These are phyloP conservation scores for Perkinsus marinus DNA, from an alignment of 169 alveolate species.

Conservation along the genomic window DNA sequence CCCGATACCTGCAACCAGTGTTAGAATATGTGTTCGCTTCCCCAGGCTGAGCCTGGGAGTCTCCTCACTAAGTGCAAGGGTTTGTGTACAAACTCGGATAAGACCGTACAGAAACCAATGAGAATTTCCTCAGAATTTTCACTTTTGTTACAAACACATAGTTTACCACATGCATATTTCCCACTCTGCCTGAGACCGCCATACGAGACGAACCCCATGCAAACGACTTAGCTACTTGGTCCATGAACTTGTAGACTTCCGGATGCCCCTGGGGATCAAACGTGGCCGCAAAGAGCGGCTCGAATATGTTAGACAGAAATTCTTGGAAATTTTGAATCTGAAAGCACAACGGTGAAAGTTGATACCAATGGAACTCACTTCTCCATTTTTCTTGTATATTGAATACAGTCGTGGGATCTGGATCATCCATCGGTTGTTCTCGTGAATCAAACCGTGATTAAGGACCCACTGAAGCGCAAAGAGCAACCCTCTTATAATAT, in stretches of 20 bases:
- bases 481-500: too few species aligned
- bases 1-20: constrained; percentile 29
- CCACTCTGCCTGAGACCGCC: not conserved
- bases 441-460: not conserved
- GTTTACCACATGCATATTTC: too few species aligned
- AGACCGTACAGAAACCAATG: too few species aligned
- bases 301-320: constrained; percentile 34
- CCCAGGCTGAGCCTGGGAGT: too few species aligned
- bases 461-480: not conserved
- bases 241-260: constrained; percentile 31
- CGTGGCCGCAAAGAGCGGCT: constrained; percentile 63
- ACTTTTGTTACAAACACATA: too few species aligned
- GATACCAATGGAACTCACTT: not conserved
- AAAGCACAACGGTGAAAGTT: not conserved
- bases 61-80: too few species aligned
- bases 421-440: constrained; percentile 59
- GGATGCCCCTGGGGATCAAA: constrained; percentile 56
- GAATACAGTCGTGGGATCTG: constrained; percentile 61
- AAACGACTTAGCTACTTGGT: constrained; percentile 10
- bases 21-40: too few species aligned
- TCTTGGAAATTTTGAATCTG: constrained; percentile 26
- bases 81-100: too few species aligned
- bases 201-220: not conserved
- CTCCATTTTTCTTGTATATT: constrained; percentile 8
- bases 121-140: too few species aligned